phyloP scores from a whole-genome alignment of 345 rosid genomes.

The Hirschfeldia incana region DNA sequence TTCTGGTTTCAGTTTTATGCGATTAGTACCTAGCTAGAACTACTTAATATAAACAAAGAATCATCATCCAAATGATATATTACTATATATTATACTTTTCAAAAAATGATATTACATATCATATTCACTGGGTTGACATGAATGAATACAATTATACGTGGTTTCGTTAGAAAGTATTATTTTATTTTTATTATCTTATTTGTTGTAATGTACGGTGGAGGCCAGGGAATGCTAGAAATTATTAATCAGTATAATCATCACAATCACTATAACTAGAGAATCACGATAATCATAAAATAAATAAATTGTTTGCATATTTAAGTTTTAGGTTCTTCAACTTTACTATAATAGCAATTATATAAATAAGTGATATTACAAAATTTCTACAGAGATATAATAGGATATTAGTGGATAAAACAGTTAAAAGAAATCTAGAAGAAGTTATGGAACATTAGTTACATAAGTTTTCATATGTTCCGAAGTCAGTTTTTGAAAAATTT shows the following conservation, averaged over 20 bases:
- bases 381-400: background rate
- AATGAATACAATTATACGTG: conserved; percentile 4
- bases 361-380: background rate
- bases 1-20: too few species aligned
- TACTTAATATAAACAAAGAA: too few species aligned
- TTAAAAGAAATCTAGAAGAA: too few species aligned
- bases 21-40: too few species aligned
- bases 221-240: background rate
- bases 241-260: background rate
- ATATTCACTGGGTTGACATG: conserved; percentile 18
- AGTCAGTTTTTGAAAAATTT: too few species aligned
- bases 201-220: conserved; percentile 34
- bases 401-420: too few species aligned
- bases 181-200: background rate
- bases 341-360: background rate
- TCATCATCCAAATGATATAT: too few species aligned
- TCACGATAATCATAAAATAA: background rate
- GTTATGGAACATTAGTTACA: too few species aligned
- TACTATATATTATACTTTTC: too few species aligned
- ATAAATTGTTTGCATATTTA: too few species aligned
- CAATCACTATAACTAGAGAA: background rate
- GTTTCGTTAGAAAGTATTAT: conserved; percentile 12
- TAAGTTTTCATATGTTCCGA: too few species aligned
- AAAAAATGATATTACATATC: background rate
- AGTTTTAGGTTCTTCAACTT: background rate